These are phyloP conservation scores for Globisporangium spiculum DNA, from an alignment of 352 stramenopile species.

Conservation along the genomic window DNA sequence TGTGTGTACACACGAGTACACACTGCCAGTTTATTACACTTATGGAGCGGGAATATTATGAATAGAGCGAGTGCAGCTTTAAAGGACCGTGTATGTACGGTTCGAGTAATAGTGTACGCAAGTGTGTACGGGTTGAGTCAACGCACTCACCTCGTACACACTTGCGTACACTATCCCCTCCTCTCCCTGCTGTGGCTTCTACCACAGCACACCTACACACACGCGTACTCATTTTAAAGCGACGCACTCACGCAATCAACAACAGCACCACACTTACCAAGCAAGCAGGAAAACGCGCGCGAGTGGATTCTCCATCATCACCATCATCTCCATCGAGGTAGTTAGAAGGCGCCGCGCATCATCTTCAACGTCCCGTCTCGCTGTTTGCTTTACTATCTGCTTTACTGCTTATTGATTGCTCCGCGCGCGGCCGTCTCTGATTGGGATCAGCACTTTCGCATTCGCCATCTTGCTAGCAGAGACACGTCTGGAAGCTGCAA, in stretches of 20 bases:
- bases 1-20: no score
- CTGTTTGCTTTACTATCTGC: not conserved
- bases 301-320: not conserved
- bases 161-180: not conserved
- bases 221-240: not conserved
- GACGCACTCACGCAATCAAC: not conserved
- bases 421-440: not conserved
- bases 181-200: not conserved
- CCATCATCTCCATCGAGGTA: not conserved
- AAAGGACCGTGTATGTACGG: not conserved
- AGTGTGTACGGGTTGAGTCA: no score
- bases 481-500: not conserved
- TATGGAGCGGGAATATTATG: no score
- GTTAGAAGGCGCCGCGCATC: not conserved
- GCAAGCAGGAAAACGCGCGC: not conserved
- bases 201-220: not conserved
- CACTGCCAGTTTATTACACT: no score
- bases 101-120: not conserved
- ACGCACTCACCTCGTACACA: not conserved
- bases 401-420: not conserved
- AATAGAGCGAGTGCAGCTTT: not conserved
- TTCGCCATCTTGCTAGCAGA: not conserved
- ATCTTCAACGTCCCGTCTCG: not conserved
- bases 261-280: not conserved
- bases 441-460: conserved; percentile 5